These are phyloP conservation scores for Coemansia sp. DNA, from an alignment of 192 early-diverging fungal genomes.

Conservation along the genomic window DNA sequence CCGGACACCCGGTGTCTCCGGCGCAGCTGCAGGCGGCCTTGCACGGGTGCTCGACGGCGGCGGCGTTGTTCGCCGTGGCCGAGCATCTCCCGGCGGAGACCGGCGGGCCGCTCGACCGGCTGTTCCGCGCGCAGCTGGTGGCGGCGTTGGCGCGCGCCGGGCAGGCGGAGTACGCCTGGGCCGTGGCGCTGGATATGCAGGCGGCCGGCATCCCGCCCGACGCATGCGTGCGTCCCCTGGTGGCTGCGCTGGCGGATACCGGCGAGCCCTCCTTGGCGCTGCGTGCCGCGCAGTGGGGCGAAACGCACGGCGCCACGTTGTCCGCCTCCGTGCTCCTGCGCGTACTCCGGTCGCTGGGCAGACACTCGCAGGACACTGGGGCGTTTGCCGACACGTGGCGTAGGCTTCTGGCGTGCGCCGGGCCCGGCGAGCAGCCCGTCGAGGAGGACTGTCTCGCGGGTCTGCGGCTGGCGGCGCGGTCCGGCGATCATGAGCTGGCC, in stretches of 20 bases:
- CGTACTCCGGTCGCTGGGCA: slow-evolving; percentile 18
- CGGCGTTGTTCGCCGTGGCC: slow-evolving; percentile 1
- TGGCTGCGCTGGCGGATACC: slow-evolving; percentile 13
- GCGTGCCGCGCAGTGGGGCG: slow-evolving; percentile 11
- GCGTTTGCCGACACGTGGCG: slow-evolving; percentile 18
- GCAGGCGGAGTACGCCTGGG: slow-evolving; percentile 28
- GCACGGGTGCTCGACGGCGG: slow-evolving; percentile 4
- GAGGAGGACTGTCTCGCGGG: slow-evolving; percentile 32
- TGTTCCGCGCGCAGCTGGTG: slow-evolving; percentile 24
- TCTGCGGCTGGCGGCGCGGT: slow-evolving; percentile 26
- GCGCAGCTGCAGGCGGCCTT: slow-evolving; percentile 35
- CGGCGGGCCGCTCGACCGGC: slow-evolving; percentile 23
- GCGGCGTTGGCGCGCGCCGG: slow-evolving; percentile 6
- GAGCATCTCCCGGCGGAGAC: slow-evolving; percentile 9
- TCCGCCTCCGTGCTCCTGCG: slow-evolving; percentile 1
- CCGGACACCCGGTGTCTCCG: not conserved
- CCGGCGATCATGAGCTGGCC: slow-evolving; percentile 24
- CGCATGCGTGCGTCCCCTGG: slow-evolving; percentile 2
- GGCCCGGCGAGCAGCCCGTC: too few relatives aligned
- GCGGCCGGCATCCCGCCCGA: slow-evolving; percentile 1
- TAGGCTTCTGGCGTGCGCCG: slow-evolving; percentile 17
- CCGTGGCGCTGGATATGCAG: slow-evolving; percentile 23
- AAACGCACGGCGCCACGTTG: slow-evolving; percentile 10
- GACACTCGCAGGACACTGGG: slow-evolving; percentile 13
- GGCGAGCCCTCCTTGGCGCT: slow-evolving; percentile 28